Base-by-base conservation (phyloP, 1,284 basidiomycete species). In the Ganoderma leucocontextum region DNA sequence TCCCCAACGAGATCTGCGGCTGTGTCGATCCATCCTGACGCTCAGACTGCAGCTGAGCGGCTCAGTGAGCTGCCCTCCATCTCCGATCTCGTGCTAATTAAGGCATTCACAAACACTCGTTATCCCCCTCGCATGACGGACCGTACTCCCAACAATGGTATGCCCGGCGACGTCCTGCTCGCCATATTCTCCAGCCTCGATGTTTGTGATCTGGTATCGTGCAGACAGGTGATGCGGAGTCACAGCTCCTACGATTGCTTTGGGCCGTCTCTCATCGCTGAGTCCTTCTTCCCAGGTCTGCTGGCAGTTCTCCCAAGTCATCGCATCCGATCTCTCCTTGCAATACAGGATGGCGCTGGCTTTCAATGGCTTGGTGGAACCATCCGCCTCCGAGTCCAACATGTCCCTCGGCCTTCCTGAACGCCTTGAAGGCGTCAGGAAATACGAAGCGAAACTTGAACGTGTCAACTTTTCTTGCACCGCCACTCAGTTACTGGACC, bases 181-280 rank as follows among this genome's bases (percentile, higher is more conserved):
- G 22, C 2, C 47, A 25, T 49, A 25, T 49, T 49, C 47, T 49
- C 47, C 10, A 12, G 12, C 10, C 22, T 49, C 12, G 47, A 25
- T 22, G 47, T 6, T 12, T 4, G 22, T 9, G 47, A 49, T 25
- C 47, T 49, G 10, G 10, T 49, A 25, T 22, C 47, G 12, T 49
- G 47, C 47, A 49, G 47, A 49, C 47, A 49, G 22, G 47, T 49
- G 22, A 49, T n/a, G n/a, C n/a, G n/a, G n/a, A n/a, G n/a, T n/a
- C n/a, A n/a, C n/a, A 17, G 2, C n/a, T 25, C n/a, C 9, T 0
- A 49, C 22, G 2, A 3, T 7, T 9, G 25, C 5, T 4, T 13
- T 49, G n/a, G n/a, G n/a, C 4, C 47, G 22, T 12, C 10, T 49
- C 47, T 25, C n/a, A 19, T 49, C 3, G 47, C 4, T 9, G 22